Evolutionary conservation across 176 grass and related monocot species (phyloP).

Genomic region (Otatea glauca): DNA sequence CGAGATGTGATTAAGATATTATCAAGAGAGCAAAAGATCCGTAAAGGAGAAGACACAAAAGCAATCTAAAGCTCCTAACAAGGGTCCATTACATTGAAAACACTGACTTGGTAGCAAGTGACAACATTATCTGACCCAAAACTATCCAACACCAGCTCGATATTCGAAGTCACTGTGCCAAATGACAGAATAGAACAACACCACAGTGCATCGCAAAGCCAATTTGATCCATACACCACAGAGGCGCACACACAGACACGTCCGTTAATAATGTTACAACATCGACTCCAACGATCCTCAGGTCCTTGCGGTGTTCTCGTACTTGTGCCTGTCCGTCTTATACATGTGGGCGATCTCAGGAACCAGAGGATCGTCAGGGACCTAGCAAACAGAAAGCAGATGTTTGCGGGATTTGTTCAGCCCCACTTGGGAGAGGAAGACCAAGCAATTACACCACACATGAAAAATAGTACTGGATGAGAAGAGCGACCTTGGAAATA

Average conservation of each 20-base stretch:
- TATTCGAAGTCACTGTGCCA: conserved; percentile 7
- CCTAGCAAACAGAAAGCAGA: not conserved
- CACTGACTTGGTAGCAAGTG: not conserved
- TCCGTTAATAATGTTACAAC: conserved; percentile 1
- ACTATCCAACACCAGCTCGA: conserved; percentile 9
- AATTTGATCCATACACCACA: conserved; percentile 28
- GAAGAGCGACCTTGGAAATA: conserved; percentile 64
- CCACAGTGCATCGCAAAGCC: conserved; percentile 2
- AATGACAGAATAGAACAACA: not conserved
- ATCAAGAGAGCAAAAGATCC: not conserved
- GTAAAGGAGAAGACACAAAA: not conserved
- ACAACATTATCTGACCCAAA: conserved; percentile 17
- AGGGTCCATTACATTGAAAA: not conserved
- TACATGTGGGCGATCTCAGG: conserved; percentile 86
- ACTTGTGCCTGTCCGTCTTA: conserved; percentile 75
- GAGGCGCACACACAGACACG: not conserved
- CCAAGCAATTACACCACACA: not conserved
- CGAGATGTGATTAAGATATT: not conserved
- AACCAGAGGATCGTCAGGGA: conserved; percentile 77
- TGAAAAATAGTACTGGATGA: not conserved
- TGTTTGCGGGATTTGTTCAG: not conserved
- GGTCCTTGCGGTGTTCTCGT: conserved; percentile 68
- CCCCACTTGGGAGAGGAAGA: not conserved
- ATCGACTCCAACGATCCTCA: conserved; percentile 38
- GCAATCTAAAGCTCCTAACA: not conserved